Evolutionary conservation across 192 early-diverging fungal genomes (phyloP).

Genomic region (Backusella tarrabulga): DNA sequence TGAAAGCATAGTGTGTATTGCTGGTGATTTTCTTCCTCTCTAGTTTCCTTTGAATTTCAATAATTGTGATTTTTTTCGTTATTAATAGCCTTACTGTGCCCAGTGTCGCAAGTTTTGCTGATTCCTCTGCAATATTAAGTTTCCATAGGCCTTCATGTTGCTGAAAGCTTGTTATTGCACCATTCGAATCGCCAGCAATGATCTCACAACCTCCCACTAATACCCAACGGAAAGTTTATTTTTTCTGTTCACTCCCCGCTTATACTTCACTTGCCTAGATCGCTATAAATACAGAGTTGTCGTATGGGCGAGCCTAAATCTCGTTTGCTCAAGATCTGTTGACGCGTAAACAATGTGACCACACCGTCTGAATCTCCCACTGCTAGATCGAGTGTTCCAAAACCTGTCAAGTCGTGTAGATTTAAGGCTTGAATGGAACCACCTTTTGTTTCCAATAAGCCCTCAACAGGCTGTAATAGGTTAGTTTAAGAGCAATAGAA

Average conservation of each 20-base stretch:
- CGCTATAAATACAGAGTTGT: conserved; percentile 26
- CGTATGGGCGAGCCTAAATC: conserved; percentile 22
- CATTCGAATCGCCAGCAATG: conserved; percentile 33
- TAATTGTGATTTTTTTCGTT: background rate
- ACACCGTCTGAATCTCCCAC: conserved; percentile 39
- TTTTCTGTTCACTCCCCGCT: background rate
- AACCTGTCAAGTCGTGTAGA: conserved; percentile 33
- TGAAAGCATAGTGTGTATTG: conserved; percentile 28
- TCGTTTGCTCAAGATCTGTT: conserved; percentile 33
- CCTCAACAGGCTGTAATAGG: conserved; percentile 20
- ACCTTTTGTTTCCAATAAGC: conserved; percentile 39
- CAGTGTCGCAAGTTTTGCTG: conserved; percentile 13
- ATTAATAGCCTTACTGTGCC: background rate
- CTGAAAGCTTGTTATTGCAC: conserved; percentile 31
- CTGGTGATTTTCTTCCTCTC: conserved; percentile 19
- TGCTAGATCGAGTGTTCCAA: conserved; percentile 25
- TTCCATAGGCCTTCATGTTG: conserved; percentile 28
- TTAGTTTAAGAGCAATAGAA: background rate
- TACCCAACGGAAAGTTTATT: background rate
- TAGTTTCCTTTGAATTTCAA: background rate
- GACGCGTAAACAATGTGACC: conserved; percentile 28
- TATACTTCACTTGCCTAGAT: conserved; percentile 20
- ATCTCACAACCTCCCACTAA: conserved; percentile 37
- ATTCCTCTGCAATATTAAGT: conserved; percentile 33
- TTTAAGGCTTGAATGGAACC: conserved; percentile 34